Percentiles rank a stretch among this genome's conserved stretches.
These are phyloP conservation scores for Zymoseptoria brevis DNA, from an alignment of 2,329 filamentous ascomycete genomes.

Conservation along the genomic window DNA sequence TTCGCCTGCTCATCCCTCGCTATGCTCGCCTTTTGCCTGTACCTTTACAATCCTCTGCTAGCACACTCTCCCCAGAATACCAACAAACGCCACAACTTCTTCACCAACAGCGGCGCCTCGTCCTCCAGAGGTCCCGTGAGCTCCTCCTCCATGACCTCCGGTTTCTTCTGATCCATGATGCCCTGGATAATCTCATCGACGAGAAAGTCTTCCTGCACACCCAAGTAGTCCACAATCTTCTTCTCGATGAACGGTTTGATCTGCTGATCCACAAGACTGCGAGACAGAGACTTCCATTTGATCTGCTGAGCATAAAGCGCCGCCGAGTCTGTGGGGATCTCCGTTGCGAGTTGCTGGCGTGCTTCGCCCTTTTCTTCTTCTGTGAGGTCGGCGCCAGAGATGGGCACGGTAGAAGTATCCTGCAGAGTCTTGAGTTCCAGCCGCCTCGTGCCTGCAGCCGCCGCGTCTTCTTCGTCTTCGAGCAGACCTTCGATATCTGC, in stretches of 20 bases:
- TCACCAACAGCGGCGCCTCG: slow-evolving; percentile 85
- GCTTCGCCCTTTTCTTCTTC: slow-evolving; percentile 83
- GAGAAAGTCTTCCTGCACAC: slow-evolving; percentile 90
- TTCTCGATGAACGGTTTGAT: slow-evolving; percentile 93
- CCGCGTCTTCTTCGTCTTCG: slow-evolving; percentile 86
- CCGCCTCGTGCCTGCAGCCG: slow-evolving; percentile 29
- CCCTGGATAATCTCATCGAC: slow-evolving; percentile 90
- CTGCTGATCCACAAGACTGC: slow-evolving; percentile 71
- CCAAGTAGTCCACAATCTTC: slow-evolving; percentile 94
- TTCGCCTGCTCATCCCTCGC: background rate
- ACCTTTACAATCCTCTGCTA: slow-evolving; percentile 8
- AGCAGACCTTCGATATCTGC: slow-evolving; percentile 90
- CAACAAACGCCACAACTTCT: slow-evolving; percentile 68
- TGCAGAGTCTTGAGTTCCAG: slow-evolving; percentile 37
- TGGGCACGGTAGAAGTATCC: slow-evolving; percentile 50
- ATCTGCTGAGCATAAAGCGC: slow-evolving; percentile 89
- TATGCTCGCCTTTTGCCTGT: background rate
- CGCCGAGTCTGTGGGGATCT: slow-evolving; percentile 80
- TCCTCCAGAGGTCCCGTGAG: slow-evolving; percentile 88
- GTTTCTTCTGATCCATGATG: slow-evolving; percentile 63
- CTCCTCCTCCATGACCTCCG: slow-evolving; percentile 75
- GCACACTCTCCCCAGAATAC: slow-evolving; percentile 19
- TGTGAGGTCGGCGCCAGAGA: slow-evolving; percentile 69
- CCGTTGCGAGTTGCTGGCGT: slow-evolving; percentile 70
- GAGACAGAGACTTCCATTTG: slow-evolving; percentile 86